Conservation (phyloP, 1,139 yeast genomes). For the Geotrichum klebahnii region DNA sequence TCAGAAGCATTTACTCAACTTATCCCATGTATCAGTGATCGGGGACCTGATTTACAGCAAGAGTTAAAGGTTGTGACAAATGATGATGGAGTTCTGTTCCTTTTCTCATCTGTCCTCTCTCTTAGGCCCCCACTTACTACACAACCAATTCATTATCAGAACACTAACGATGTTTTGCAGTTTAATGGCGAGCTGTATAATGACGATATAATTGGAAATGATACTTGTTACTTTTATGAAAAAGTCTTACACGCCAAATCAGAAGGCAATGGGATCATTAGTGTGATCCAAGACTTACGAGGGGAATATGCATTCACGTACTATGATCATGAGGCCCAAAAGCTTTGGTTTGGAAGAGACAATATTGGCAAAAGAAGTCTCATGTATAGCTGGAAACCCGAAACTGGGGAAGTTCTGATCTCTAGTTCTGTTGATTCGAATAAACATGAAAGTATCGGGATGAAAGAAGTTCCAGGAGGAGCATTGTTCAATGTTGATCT, state of each 20-base stretch:
- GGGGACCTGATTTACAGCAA: conserved; percentile 32
- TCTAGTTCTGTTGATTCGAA: conserved; percentile 30
- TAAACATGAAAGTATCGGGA: neutral
- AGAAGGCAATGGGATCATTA: conserved; percentile 18
- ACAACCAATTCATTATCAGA: conserved; percentile 54
- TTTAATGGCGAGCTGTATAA: conserved; percentile 89
- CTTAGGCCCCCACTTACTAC: conserved; percentile 68
- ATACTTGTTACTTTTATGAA: conserved; percentile 46
- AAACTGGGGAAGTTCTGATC: conserved; percentile 36
- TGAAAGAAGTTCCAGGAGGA: conserved; percentile 37
- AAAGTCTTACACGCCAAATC: conserved; percentile 27
- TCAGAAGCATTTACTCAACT: conserved; percentile 19
- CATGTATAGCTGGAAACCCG: conserved; percentile 40
- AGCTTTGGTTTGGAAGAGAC: conserved; percentile 78
- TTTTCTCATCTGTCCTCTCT: conserved; percentile 69
- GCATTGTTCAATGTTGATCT: conserved; percentile 29
- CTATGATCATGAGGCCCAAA: conserved; percentile 44
- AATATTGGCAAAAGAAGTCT: conserved; percentile 75
- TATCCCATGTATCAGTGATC: conserved; percentile 21
- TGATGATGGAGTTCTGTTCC: conserved; percentile 11
- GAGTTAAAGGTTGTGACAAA: neutral
- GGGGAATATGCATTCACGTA: conserved; percentile 81
- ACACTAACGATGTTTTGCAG: conserved; percentile 47
- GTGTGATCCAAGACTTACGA: conserved; percentile 43
- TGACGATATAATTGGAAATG: conserved; percentile 49